These are phyloP conservation scores for Lasiosphaeriaceae sp. DNA, from an alignment of 495 filamentous ascomycete genomes.

Conservation along the genomic window DNA sequence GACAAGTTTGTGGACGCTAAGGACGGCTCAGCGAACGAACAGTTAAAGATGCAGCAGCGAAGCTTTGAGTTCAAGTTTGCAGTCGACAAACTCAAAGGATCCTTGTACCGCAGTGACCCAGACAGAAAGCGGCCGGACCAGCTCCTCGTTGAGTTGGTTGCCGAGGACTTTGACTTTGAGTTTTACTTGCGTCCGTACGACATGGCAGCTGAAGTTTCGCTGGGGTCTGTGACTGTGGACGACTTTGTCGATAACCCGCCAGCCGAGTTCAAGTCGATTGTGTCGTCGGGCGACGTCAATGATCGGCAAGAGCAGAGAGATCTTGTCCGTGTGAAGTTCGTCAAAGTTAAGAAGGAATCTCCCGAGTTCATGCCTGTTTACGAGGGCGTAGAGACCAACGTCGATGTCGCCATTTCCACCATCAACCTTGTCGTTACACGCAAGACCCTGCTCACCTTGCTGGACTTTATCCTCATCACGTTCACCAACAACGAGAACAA, in stretches of 20 bases:
- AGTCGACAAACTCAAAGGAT: conserved; percentile 87
- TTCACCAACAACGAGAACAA: conserved; percentile 66
- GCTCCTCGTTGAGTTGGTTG: conserved; percentile 84
- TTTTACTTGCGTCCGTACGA: conserved; percentile 86
- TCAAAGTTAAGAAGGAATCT: conserved; percentile 83
- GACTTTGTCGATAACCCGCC: conserved; percentile 87
- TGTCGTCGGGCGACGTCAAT: conserved; percentile 81
- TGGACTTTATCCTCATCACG: conserved; percentile 93
- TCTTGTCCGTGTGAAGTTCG: conserved; percentile 82
- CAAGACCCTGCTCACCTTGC: conserved; percentile 86
- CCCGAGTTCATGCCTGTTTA: conserved; percentile 89
- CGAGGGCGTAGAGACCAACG: conserved; percentile 87
- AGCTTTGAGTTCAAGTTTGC: conserved; percentile 96
- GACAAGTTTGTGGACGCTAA: conserved; percentile 58
- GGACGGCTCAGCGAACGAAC: conserved; percentile 54
- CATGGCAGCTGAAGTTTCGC: conserved; percentile 83
- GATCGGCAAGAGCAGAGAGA: conserved; percentile 64
- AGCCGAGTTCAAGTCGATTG: conserved; percentile 92
- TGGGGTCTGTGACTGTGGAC: conserved; percentile 85
- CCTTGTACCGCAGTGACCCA: conserved; percentile 80
- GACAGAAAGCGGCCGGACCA: conserved; percentile 72
- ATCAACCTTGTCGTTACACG: conserved; percentile 94
- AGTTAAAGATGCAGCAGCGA: conserved; percentile 74
- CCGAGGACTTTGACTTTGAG: conserved; percentile 81
- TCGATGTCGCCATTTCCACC: conserved; percentile 88